A percentile compares a stretch with the other conserved stretches of the same genome.
These are phyloP conservation scores for Epichloe festucae DNA, from an alignment of 2,329 filamentous ascomycete genomes.

Conservation along the genomic window DNA sequence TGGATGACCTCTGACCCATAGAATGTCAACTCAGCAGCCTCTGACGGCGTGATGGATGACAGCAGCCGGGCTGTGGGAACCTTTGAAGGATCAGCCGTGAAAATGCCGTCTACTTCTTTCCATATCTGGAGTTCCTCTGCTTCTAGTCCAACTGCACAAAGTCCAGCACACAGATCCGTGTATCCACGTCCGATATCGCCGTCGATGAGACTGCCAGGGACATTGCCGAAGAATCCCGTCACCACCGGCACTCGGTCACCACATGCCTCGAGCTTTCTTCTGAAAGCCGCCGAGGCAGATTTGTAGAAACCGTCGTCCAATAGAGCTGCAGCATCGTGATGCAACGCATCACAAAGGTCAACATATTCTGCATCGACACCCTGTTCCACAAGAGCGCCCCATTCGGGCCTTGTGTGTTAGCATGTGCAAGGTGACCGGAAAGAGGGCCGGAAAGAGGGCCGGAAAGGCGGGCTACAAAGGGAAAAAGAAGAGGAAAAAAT, in stretches of 20 bases:
- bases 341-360: conserved; percentile 72
- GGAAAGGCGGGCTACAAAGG: not conserved
- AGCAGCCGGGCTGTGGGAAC: conserved; percentile 90
- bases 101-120: conserved; percentile 98
- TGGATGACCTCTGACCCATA: conserved; percentile 96
- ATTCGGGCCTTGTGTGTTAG: conserved; percentile 1
- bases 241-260: conserved; percentile 59
- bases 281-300: conserved; percentile 46
- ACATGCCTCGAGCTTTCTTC: conserved; percentile 51
- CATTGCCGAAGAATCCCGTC: conserved; percentile 89
- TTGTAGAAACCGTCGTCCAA: conserved; percentile 60
- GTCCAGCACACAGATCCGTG: conserved; percentile 86
- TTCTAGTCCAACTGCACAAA: conserved; percentile 77
- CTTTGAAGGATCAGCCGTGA: conserved; percentile 72
- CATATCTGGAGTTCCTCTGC: conserved; percentile 90
- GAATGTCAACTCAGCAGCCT: conserved; percentile 91
- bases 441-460: not conserved
- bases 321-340: conserved; percentile 45
- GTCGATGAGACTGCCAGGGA: conserved; percentile 81
- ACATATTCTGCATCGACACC: conserved; percentile 81
- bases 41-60: conserved; percentile 76
- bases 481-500: not conserved
- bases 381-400: conserved; percentile 23
- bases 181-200: conserved; percentile 87
- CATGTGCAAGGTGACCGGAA: not conserved